phyloP scores from a whole-genome alignment of 208 protist species.

The Phytomonas sp. region DNA sequence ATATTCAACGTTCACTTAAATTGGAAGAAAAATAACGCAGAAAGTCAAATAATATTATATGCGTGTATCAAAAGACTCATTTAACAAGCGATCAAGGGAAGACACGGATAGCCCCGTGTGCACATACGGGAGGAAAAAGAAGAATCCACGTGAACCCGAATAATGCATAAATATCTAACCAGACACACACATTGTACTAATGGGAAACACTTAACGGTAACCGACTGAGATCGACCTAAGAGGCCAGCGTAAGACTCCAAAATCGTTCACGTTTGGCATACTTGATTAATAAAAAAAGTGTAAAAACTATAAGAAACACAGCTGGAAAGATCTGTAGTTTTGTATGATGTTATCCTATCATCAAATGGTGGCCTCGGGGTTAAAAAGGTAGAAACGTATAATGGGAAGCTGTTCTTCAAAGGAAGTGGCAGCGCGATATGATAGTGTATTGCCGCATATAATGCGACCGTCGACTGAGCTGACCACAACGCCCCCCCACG shows the following conservation, averaged over 20 bases:
- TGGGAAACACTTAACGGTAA: background rate
- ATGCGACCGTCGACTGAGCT: constrained; percentile 69
- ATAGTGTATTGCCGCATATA: constrained; percentile 84
- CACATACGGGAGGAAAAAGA: background rate
- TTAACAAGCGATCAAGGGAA: background rate
- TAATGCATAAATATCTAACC: background rate
- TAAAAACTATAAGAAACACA: constrained; percentile 12
- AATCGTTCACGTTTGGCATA: background rate
- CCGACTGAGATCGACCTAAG: constrained; percentile 1
- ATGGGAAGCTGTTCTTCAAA: constrained; percentile 85
- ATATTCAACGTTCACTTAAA: background rate
- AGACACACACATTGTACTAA: background rate
- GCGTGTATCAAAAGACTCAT: background rate
- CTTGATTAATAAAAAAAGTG: background rate
- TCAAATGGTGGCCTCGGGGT: constrained; percentile 40
- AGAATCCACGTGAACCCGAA: background rate
- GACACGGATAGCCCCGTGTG: background rate
- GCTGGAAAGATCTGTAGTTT: background rate
- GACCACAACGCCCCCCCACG: constrained; percentile 74
- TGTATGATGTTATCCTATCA: constrained; percentile 9
- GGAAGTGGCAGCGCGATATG: constrained; percentile 75
- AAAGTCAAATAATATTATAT: background rate
- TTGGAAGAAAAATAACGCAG: constrained; percentile 1
- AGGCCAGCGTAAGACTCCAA: background rate
- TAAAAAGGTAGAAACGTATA: constrained; percentile 84